Evolutionary conservation across 2,329 filamentous ascomycete genomes (phyloP).

Genomic region (Sporothrix variecibatus): DNA sequence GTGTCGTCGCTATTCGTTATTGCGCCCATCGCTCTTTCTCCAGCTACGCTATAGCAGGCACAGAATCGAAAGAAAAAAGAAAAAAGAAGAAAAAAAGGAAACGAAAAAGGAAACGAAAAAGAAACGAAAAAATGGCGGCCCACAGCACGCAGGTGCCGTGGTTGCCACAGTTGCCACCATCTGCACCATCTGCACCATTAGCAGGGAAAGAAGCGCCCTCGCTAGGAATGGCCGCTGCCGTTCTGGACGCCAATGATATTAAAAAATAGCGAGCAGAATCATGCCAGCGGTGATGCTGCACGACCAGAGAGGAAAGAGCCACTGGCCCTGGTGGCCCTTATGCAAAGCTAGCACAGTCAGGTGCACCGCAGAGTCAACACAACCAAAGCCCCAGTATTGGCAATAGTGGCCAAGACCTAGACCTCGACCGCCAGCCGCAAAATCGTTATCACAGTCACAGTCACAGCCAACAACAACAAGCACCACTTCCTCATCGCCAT

Average conservation of each 20-base stretch:
- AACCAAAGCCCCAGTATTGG: not conserved
- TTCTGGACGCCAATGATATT: not conserved
- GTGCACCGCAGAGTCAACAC: not conserved
- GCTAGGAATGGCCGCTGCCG: conserved; percentile 10
- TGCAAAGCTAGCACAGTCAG: conserved; percentile 16
- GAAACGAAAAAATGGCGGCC: conserved; percentile 7
- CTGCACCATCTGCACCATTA: conserved; percentile 2
- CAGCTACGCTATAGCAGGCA: not conserved
- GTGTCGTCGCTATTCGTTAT: not conserved
- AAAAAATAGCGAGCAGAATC: not conserved
- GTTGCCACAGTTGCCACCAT: conserved; percentile 18
- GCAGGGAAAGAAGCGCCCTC: not conserved
- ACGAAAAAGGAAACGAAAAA: not conserved
- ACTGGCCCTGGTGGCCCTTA: not conserved
- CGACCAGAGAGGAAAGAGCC: not conserved
- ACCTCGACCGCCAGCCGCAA: not conserved
- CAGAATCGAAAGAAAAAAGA: not conserved
- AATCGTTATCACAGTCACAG: conserved; percentile 12
- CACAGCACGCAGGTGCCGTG: conserved; percentile 3
- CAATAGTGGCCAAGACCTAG: not conserved
- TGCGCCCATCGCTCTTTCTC: not conserved
- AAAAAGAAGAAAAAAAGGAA: not conserved
- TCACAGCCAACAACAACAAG: conserved; percentile 3
- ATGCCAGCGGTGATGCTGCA: conserved; percentile 6
- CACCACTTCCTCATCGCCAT: not conserved